Evolutionary conservation across 306 rosid genomes (phyloP).

Genomic region (Gleditsia sinensis): DNA sequence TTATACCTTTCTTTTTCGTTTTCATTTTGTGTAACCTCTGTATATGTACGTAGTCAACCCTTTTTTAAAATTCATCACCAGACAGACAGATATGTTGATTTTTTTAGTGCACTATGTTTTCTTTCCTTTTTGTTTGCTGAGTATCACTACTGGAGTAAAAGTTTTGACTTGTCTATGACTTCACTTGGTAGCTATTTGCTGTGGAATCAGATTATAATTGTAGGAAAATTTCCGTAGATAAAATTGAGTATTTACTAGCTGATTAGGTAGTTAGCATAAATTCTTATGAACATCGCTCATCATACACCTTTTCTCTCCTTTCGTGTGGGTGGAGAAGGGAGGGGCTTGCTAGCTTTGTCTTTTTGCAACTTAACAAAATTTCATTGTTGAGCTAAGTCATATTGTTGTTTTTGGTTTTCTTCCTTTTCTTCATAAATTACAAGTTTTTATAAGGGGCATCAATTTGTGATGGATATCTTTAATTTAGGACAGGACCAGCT

Average conservation of each 20-base stretch:
- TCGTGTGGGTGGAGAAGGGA: constrained; percentile 23
- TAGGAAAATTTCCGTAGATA: constrained; percentile 5
- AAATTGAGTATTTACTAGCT: constrained; percentile 8
- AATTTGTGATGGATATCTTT: constrained; percentile 30
- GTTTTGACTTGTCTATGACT: constrained; percentile 8
- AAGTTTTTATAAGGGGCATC: constrained; percentile 16
- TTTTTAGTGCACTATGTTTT: constrained; percentile 15
- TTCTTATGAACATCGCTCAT: constrained; percentile 27
- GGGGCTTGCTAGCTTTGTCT: constrained; percentile 15
- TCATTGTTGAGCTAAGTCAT: constrained; percentile 18
- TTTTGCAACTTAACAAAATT: constrained; percentile 25
- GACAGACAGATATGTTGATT: constrained; percentile 16
- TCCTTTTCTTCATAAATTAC: constrained; percentile 21
- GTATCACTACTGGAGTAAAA: constrained; percentile 10
- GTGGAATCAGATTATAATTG: constrained; percentile 19
- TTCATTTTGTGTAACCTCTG: constrained; percentile 10
- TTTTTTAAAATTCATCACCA: constrained; percentile 25
- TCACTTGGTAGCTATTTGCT: constrained; percentile 10
- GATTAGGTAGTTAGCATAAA: constrained; percentile 20
- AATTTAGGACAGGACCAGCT: constrained; percentile 68
- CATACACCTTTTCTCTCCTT: constrained; percentile 26
- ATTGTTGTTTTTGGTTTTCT: constrained; percentile 1
- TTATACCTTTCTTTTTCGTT: constrained; percentile 3
- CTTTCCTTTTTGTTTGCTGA: constrained; percentile 16
- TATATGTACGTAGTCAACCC: not conserved